Evolutionary conservation across 2,329 filamentous ascomycete species (phyloP).

Genomic region (Cordyceps tenuipes): DNA sequence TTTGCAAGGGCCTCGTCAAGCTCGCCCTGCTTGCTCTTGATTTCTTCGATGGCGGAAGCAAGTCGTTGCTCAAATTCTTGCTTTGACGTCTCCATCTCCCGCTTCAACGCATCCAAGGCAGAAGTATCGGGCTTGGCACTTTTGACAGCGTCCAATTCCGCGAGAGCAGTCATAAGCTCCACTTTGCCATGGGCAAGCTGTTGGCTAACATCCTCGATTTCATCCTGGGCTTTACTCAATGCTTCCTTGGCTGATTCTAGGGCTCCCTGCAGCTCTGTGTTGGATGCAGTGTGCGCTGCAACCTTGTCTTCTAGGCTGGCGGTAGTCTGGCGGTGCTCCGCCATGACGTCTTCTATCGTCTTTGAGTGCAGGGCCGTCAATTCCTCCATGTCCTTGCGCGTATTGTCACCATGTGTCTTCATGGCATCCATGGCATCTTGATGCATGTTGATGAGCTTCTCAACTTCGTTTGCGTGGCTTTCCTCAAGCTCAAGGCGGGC

Average conservation of each 20-base stretch:
- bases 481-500: conserved; percentile 37
- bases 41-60: conserved; percentile 22
- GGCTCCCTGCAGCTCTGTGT: conserved; percentile 27
- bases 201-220: conserved; percentile 41
- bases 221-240: conserved; percentile 37
- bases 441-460: conserved; percentile 36
- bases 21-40: conserved; percentile 29
- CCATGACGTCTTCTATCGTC: conserved; percentile 31
- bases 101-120: conserved; percentile 43
- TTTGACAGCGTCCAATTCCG: conserved; percentile 51
- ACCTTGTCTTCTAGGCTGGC: conserved; percentile 28
- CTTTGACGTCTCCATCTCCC: conserved; percentile 41
- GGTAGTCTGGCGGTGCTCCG: conserved; percentile 28
- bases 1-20: conserved; percentile 27
- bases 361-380: conserved; percentile 29
- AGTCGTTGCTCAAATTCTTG: conserved; percentile 38
- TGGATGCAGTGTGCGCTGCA: conserved; percentile 26
- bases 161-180: conserved; percentile 49
- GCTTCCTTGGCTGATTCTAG: conserved; percentile 33
- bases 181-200: conserved; percentile 52
- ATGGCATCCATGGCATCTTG: conserved; percentile 33
- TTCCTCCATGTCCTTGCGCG: conserved; percentile 37
- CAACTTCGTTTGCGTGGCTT: conserved; percentile 38
- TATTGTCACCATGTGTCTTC: conserved; percentile 30
- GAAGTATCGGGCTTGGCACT: conserved; percentile 49